Percentiles rank a stretch among this genome's conserved stretches.
phyloP scores from a whole-genome alignment of 2,329 filamentous ascomycete species.

The Diaporthe citri region DNA sequence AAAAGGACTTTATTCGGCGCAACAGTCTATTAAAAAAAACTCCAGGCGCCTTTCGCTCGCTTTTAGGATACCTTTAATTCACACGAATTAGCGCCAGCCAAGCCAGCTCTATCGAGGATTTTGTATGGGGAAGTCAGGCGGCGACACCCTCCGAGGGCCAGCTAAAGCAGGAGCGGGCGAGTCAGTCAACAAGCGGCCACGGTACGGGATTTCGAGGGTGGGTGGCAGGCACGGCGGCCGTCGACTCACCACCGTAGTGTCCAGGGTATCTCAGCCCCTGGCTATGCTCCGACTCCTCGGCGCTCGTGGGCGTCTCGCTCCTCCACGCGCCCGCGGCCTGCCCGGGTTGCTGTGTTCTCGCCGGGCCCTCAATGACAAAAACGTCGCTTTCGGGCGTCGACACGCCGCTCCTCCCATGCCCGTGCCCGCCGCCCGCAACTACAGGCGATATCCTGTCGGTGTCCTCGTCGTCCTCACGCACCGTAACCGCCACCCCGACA shows the following conservation, averaged over 20 bases:
- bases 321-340: slow-evolving; percentile 22
- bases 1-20: neutral
- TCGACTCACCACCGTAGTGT: slow-evolving; percentile 6
- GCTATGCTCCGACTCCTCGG: slow-evolving; percentile 43
- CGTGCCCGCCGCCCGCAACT: neutral
- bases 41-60: slow-evolving; percentile 26
- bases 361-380: slow-evolving; percentile 52
- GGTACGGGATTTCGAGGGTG: neutral
- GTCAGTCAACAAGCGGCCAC: neutral
- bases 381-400: slow-evolving; percentile 51
- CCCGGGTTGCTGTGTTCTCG: slow-evolving; percentile 33
- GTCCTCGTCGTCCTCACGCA: slow-evolving; percentile 42
- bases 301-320: slow-evolving; percentile 45
- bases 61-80: neutral
- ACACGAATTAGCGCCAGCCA: neutral
- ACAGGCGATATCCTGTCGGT: slow-evolving; percentile 39
- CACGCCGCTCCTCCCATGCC: slow-evolving; percentile 35
- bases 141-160: slow-evolving; percentile 5
- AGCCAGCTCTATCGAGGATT: slow-evolving; percentile 3
- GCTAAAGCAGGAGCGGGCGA: neutral
- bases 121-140: slow-evolving; percentile 20
- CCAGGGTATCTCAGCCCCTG: slow-evolving; percentile 40
- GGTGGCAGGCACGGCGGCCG: neutral
- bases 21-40: neutral
- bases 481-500: slow-evolving; percentile 30